Evolutionary conservation across 2,329 filamentous ascomycete species (phyloP).

Genomic region (Stagonosporopsis vannaccii): DNA sequence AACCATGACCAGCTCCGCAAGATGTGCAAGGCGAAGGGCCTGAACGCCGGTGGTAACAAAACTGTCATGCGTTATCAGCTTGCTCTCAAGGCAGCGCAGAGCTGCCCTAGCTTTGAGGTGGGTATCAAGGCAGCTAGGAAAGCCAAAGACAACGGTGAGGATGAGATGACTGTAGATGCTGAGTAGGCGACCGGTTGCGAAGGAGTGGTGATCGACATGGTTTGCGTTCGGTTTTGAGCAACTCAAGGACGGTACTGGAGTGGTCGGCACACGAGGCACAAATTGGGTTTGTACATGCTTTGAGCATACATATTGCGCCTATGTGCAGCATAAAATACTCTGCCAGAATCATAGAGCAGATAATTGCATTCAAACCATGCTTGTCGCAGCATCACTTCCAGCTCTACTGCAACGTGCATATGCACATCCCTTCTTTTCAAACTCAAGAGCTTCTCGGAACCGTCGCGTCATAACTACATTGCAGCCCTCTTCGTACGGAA

Average conservation of each 20-base stretch:
- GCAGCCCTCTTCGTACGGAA: background rate
- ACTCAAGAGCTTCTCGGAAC: background rate
- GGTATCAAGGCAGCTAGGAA: slow-evolving; percentile 15
- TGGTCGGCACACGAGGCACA: background rate
- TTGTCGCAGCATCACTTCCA: background rate
- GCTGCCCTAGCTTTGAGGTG: slow-evolving; percentile 25
- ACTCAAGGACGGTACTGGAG: background rate
- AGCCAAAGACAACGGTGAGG: slow-evolving; percentile 1
- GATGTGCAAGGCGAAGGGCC: slow-evolving; percentile 31
- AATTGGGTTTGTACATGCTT: background rate
- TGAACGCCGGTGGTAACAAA: slow-evolving; percentile 33
- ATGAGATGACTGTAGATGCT: slow-evolving; percentile 14
- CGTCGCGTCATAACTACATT: background rate
- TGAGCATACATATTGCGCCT: background rate
- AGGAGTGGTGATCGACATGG: background rate
- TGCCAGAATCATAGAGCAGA: background rate
- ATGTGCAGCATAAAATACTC: background rate
- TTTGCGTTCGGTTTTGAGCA: background rate
- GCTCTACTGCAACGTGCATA: background rate
- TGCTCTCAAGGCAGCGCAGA: slow-evolving; percentile 31
- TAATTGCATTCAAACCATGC: background rate
- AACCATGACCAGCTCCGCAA: slow-evolving; percentile 29
- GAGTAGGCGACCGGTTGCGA: slow-evolving; percentile 1
- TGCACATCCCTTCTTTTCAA: background rate
- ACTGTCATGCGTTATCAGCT: slow-evolving; percentile 34